Conservation (phyloP, 306 rosid species). For the Malus asiatica region DNA sequence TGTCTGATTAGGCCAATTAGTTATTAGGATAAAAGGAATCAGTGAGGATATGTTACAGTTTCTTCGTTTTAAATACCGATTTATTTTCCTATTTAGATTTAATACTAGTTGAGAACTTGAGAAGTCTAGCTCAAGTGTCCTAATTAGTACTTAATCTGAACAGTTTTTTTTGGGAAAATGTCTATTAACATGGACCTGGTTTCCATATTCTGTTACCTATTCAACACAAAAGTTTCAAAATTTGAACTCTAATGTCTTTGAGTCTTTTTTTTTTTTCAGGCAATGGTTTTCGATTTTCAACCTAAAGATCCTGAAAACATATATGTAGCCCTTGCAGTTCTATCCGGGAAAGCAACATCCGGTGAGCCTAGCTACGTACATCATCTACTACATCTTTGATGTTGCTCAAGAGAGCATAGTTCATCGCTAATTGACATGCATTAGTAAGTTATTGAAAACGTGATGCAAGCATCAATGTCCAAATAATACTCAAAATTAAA, state of each 20-base stretch:
- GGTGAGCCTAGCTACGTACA: constrained; percentile 28
- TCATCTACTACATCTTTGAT: not conserved
- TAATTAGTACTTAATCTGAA: not conserved
- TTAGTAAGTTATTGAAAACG: not conserved
- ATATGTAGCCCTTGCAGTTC: constrained; percentile 59
- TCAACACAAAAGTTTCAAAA: not conserved
- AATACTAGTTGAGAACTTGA: too few species aligned
- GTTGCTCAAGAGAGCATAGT: not conserved
- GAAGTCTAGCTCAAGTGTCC: not conserved
- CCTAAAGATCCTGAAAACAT: constrained; percentile 89
- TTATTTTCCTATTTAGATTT: too few species aligned
- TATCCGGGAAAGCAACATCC: constrained; percentile 61
- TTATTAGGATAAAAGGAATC: too few species aligned
- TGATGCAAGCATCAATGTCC: not conserved
- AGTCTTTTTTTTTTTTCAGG: constrained; percentile 38
- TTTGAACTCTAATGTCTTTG: constrained; percentile 1
- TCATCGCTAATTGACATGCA: not conserved
- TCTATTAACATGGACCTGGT: too few species aligned
- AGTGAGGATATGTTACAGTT: too few species aligned
- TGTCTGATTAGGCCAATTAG: too few species aligned
- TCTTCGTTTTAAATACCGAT: not conserved
- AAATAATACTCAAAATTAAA: too few species aligned
- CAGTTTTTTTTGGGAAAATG: too few species aligned
- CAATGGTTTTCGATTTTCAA: constrained; percentile 83
- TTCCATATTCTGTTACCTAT: not conserved